Evolutionary conservation across 2,329 filamentous ascomycete genomes (phyloP), one percentile per base, ranked within the genome.

Genomic region (Penicillium sp.): DNA sequence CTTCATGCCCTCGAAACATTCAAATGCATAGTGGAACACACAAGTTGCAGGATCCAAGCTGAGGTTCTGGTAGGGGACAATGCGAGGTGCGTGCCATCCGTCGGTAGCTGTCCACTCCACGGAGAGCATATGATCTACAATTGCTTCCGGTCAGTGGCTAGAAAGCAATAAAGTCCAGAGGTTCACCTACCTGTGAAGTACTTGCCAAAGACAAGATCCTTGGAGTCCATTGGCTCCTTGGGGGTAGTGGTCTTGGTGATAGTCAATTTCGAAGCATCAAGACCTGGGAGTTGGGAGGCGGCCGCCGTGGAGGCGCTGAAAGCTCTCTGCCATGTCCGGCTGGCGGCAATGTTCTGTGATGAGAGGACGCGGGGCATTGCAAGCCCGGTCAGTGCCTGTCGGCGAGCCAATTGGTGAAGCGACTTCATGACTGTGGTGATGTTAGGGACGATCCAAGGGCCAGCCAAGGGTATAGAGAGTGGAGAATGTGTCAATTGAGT

Each of bases 1-100:
- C 82, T 99, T 99, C 92, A 97, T 96, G 67, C 94, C 94, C 81
- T 99, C 94, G 77, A 99, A 99, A 75, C 90, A 94, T 77, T 95
- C 91, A 72, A 97, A 97, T 48, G 91, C 94, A 78, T 99, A 99
- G 84, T 99, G 94, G 79, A 99, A 93, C 61, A 97, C 94, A 79
- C 92, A 97, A 34, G 91, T 94, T 43, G 94, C 91, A 27, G 94
- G 94, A 76, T 97, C 94, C 68, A 99, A 88, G 45, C 90, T 93
- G 67, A 99, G 90, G 79, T 97, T 97, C 78, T 97, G 92, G 82
- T 97, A 97, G 21, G 94, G 94, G 19, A 85, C 87, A 72, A 99
- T 97, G 64, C 85, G 83, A 57, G 93, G 91, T 15, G 87, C 78
- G 41, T 88, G 79, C 94, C 94, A 97, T 74, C 92, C 94, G 64